Evolutionary conservation across 495 filamentous ascomycete species (phyloP).

Genomic region (Penicillium maclennaniae): DNA sequence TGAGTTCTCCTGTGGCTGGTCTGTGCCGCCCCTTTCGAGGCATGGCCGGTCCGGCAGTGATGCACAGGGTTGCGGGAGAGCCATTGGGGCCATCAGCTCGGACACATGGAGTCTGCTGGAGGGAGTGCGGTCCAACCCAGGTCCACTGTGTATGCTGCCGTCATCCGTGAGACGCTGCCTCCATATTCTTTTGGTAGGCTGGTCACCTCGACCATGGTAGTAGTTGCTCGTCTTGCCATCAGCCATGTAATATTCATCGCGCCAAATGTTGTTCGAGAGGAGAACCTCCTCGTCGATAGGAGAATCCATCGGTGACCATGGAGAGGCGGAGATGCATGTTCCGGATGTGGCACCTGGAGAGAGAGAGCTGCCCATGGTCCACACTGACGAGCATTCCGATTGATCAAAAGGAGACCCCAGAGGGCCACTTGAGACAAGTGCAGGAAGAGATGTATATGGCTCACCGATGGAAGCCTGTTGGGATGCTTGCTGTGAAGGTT

Average conservation of each 20-base stretch:
- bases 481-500: not conserved
- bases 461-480: not conserved
- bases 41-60: not conserved
- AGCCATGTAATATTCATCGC: conserved; percentile 32
- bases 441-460: not conserved
- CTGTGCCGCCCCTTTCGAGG: conserved; percentile 12
- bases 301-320: conserved; percentile 26
- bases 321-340: conserved; percentile 13
- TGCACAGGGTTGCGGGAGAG: not conserved
- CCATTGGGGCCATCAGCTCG: conserved; percentile 18
- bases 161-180: conserved; percentile 9
- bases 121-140: conserved; percentile 18
- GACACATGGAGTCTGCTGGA: conserved; percentile 18
- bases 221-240: conserved; percentile 30
- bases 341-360: conserved; percentile 17
- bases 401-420: not conserved
- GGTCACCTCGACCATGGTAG: conserved; percentile 25
- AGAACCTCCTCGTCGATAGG: conserved; percentile 25
- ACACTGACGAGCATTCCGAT: conserved; percentile 4
- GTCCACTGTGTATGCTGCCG: conserved; percentile 19
- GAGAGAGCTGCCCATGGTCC: not conserved
- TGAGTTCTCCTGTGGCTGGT: not conserved
- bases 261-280: conserved; percentile 13
- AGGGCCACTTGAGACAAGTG: not conserved
- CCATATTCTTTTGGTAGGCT: conserved; percentile 18